Percentiles rank a stretch among this genome's conserved stretches.
Evolutionary conservation across 805 yeast species (phyloP).

Genomic region (Wickerhamiella brachini): DNA sequence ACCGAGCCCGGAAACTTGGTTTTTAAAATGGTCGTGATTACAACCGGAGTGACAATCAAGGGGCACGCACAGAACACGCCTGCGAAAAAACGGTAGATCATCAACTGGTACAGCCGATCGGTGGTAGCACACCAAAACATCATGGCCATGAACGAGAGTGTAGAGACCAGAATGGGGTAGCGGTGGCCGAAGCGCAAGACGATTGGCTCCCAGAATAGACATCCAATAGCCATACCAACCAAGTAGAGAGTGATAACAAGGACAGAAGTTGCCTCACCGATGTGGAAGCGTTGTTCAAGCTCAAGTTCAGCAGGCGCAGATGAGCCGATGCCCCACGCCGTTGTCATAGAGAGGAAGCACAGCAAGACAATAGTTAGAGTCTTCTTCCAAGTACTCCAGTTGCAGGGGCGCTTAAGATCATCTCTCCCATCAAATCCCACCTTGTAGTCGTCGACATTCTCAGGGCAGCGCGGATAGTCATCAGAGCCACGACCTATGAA

Average conservation of each 20-base stretch:
- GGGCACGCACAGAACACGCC: constrained; percentile 27
- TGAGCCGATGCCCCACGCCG: constrained; percentile 45
- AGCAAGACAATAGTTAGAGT: constrained; percentile 19
- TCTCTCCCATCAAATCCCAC: constrained; percentile 17
- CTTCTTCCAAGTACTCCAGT: constrained; percentile 32
- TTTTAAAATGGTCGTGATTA: neutral
- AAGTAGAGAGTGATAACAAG: constrained; percentile 70
- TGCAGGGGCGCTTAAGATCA: constrained; percentile 42
- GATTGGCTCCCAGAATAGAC: constrained; percentile 75
- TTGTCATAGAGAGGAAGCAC: constrained; percentile 48
- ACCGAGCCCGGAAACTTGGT: neutral
- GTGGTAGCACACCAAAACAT: constrained; percentile 12
- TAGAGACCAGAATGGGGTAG: constrained; percentile 38
- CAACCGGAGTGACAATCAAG: neutral
- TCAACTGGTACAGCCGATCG: constrained; percentile 13
- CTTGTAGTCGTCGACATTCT: constrained; percentile 3
- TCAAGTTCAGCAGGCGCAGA: constrained; percentile 38
- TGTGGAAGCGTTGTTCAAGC: constrained; percentile 37
- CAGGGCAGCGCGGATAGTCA: neutral
- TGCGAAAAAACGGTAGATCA: constrained; percentile 66
- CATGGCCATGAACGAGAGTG: constrained; percentile 24
- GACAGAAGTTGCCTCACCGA: constrained; percentile 52
- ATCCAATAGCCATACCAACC: constrained; percentile 85
- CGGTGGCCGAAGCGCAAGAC: constrained; percentile 69
- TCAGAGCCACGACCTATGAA: neutral